Percentiles rank a stretch among this genome's conserved stretches.
These are phyloP conservation scores for Fraxinus angustifolia DNA, from an alignment of 305 asterid species.

Conservation along the genomic window DNA sequence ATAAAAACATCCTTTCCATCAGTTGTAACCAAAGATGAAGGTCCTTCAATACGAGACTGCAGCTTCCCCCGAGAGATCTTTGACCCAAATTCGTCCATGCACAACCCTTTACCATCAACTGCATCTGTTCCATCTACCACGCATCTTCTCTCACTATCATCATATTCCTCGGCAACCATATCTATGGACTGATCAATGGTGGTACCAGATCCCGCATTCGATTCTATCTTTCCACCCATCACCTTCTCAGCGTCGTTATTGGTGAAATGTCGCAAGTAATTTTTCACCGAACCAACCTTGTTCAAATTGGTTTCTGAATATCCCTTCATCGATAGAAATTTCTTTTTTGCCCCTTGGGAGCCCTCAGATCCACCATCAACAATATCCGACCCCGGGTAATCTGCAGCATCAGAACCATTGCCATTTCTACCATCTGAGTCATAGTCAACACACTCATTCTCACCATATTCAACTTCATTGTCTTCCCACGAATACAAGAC, in stretches of 20 bases:
- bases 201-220: slow-evolving; percentile 57
- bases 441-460: slow-evolving; percentile 62
- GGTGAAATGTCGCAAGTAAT: slow-evolving; percentile 28
- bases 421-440: slow-evolving; percentile 74
- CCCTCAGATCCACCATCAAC: slow-evolving; percentile 64
- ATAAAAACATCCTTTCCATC: slow-evolving; percentile 35
- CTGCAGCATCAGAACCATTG: slow-evolving; percentile 51
- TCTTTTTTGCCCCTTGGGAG: slow-evolving; percentile 42
- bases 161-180: slow-evolving; percentile 32
- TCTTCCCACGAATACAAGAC: slow-evolving; percentile 54
- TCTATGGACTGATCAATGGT: slow-evolving; percentile 44
- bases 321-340: slow-evolving; percentile 23
- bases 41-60: slow-evolving; percentile 56
- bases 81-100: slow-evolving; percentile 38
- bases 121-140: slow-evolving; percentile 29
- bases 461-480: slow-evolving; percentile 42
- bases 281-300: slow-evolving; percentile 25
- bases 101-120: slow-evolving; percentile 32
- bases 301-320: slow-evolving; percentile 27
- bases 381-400: slow-evolving; percentile 48
- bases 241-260: slow-evolving; percentile 35
- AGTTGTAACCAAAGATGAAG: slow-evolving; percentile 30
- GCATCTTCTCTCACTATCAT: slow-evolving; percentile 28
- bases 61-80: slow-evolving; percentile 43
- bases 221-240: slow-evolving; percentile 38